These are phyloP conservation scores for Capsicum rhomboideum DNA, from an alignment of 257 asterid species.

Conservation along the genomic window DNA sequence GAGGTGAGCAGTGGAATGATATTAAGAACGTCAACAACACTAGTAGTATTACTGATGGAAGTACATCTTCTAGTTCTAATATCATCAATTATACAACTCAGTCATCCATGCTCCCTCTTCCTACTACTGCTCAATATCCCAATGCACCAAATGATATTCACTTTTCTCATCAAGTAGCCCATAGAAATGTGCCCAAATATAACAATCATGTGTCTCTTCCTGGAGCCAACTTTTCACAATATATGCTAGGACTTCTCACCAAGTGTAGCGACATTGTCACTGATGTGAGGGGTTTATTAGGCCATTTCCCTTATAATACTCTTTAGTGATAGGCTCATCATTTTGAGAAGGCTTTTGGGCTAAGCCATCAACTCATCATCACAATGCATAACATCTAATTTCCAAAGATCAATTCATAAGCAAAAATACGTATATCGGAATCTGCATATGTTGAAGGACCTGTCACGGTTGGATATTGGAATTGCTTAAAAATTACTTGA, in stretches of 20 bases:
- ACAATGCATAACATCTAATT: neutral
- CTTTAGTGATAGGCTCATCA: conserved; percentile 28
- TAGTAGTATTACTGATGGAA: conserved; percentile 29
- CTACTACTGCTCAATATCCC: too few relatives aligned
- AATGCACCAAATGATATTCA: too few relatives aligned
- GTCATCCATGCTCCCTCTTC: too few relatives aligned
- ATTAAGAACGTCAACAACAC: conserved; percentile 17
- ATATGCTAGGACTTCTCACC: conserved; percentile 57
- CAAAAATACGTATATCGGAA: neutral
- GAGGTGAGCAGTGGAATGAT: conserved; percentile 22
- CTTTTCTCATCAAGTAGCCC: too few relatives aligned
- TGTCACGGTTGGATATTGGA: neutral
- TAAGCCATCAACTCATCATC: neutral
- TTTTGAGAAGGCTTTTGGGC: neutral
- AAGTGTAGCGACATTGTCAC: conserved; percentile 64
- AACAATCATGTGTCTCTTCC: conserved; percentile 22
- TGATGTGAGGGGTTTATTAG: conserved; percentile 38
- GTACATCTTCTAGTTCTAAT: conserved; percentile 26
- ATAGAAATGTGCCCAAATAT: too few relatives aligned
- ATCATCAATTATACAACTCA: too few relatives aligned
- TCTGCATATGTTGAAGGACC: neutral
- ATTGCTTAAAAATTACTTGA: neutral
- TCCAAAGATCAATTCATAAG: neutral
- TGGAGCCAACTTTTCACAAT: conserved; percentile 51
- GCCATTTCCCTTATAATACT: conserved; percentile 64